A percentile compares a stretch with the other conserved stretches of the same genome.
phyloP scores from a whole-genome alignment of 179 eudicot species.

The Amaranthus tricolor region DNA sequence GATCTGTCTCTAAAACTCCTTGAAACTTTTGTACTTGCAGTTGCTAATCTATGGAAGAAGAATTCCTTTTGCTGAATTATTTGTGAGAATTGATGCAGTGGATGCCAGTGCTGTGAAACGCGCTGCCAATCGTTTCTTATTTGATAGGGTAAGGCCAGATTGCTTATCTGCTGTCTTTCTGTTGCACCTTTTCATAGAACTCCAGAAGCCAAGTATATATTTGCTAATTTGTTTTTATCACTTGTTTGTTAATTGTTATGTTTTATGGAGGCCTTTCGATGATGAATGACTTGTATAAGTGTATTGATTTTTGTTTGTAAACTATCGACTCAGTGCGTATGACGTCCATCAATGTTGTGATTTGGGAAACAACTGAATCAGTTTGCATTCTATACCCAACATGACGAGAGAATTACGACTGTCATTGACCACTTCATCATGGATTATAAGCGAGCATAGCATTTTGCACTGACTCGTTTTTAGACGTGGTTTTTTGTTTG shows the following conservation, averaged over 20 bases:
- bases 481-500: background rate
- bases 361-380: background rate
- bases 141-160: conserved; percentile 52
- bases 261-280: background rate
- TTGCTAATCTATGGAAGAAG: conserved; percentile 78
- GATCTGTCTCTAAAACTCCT: background rate
- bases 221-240: background rate
- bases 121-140: conserved; percentile 72
- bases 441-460: too few species aligned
- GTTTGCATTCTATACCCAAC: too few species aligned
- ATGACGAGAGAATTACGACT: too few species aligned
- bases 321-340: background rate
- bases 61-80: conserved; percentile 76
- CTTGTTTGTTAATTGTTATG: background rate
- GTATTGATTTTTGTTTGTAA: background rate
- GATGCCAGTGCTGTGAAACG: conserved; percentile 75
- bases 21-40: conserved; percentile 37
- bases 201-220: background rate
- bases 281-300: background rate
- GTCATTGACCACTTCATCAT: too few species aligned
- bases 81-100: conserved; percentile 84
- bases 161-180: background rate
- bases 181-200: background rate
- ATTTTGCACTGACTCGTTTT: too few species aligned
- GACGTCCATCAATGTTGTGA: background rate